Evolutionary conservation across 2,329 filamentous ascomycete species (phyloP), one percentile per base, ranked within the genome.

Genomic region (Trichoderma sp.): DNA sequence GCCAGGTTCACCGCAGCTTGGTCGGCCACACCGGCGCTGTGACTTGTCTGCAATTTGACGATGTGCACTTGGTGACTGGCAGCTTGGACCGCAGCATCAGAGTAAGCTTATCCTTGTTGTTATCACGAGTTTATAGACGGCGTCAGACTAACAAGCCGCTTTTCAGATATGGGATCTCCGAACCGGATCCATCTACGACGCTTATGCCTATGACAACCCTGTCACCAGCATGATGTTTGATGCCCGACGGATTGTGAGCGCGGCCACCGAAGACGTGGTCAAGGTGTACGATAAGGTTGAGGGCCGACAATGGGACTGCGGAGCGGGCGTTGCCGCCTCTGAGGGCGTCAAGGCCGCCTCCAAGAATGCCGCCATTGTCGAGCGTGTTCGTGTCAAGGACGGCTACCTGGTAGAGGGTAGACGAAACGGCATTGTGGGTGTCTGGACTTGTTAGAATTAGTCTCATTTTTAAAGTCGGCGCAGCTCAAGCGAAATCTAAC

Each of bases 211-310:
- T 81, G 94, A 98, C 76, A 86, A 92, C 75, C 89, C 94, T 0
- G 88, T 99, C 68, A 97, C 94, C 37, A 93, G 91, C 83, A 97
- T 98, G 94, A 97, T 96, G 90, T 99, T 99, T 78, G 96, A 99
- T 80, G 83, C 88, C 16, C 90, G 94, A 64, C 89, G 94, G 61
- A 99, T 99, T 73, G 94, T 96, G 39, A 89, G 91, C 64, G 95
- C 96, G 2, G 94, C 94, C 0, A 92, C 94, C 52, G 96, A 98
- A 79, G 90, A 94, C 75, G 93, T 98, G 28, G 94, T 96, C 74
- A 99, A 99, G 82, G 91, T 99, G 70, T 99, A 98, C 82, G 96
- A 99, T 82, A 98, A 98, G 85, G 90, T 93, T 3, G 96, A 99
- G 77, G 94, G 94, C 51, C 85, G 93, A 70, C 96, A 98, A 80